Evolutionary conservation across 1,139 yeast genomes (phyloP).

Genomic region (Dujonia santamariae): DNA sequence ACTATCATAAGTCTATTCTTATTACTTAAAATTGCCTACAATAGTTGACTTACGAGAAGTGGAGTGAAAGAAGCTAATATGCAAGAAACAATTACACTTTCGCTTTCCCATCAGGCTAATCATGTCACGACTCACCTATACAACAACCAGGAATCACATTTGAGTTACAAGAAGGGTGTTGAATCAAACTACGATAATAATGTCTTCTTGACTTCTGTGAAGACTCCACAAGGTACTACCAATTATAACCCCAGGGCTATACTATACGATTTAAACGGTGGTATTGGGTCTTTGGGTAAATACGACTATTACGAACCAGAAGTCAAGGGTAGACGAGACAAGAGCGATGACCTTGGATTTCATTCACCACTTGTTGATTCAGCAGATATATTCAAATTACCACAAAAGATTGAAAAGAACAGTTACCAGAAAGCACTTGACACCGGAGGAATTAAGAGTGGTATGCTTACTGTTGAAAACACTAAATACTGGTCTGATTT

Average conservation of each 20-base stretch:
- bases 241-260: slow-evolving; percentile 78
- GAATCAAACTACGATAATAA: slow-evolving; percentile 27
- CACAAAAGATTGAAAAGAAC: slow-evolving; percentile 31
- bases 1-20: no score
- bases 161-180: slow-evolving; percentile 44
- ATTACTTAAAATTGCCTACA: no score
- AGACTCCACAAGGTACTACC: slow-evolving; percentile 42
- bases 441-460: slow-evolving; percentile 27
- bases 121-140: slow-evolving; percentile 76
- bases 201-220: slow-evolving; percentile 29
- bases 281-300: slow-evolving; percentile 58
- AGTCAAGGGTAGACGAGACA: slow-evolving; percentile 5
- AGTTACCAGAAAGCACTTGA: slow-evolving; percentile 66
- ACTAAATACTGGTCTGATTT: slow-evolving; percentile 83
- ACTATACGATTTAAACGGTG: slow-evolving; percentile 71
- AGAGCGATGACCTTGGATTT: slow-evolving; percentile 3
- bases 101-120: slow-evolving; percentile 71
- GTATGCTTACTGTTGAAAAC: slow-evolving; percentile 32
- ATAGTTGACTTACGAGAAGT: background rate
- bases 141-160: slow-evolving; percentile 71
- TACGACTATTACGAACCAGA: slow-evolving; percentile 43
- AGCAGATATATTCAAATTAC: slow-evolving; percentile 15
- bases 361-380: slow-evolving; percentile 1
- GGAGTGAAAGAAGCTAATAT: slow-evolving; percentile 34
- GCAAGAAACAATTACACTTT: slow-evolving; percentile 71